Evolutionary conservation across 2,329 filamentous ascomycete species (phyloP).

Genomic region (Aspergillus clavatus): DNA sequence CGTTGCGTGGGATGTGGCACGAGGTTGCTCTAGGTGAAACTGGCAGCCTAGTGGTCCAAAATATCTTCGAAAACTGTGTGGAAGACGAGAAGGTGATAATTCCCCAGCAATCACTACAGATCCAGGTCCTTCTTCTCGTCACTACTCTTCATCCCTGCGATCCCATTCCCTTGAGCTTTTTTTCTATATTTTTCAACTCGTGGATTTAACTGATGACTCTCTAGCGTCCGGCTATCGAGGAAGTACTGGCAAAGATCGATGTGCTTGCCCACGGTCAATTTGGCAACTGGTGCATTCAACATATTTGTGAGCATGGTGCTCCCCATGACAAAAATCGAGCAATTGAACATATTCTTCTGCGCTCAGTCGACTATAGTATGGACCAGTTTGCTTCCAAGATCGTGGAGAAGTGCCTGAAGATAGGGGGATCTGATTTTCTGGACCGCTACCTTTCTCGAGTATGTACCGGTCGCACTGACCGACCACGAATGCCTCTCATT

Average conservation of each 20-base stretch:
- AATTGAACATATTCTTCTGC: slow-evolving; percentile 90
- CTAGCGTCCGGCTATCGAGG: slow-evolving; percentile 94
- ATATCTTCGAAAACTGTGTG: slow-evolving; percentile 98
- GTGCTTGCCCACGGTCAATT: slow-evolving; percentile 96
- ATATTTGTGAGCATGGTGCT: slow-evolving; percentile 94
- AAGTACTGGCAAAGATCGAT: slow-evolving; percentile 91
- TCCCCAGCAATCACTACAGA: slow-evolving; percentile 5
- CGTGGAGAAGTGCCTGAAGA: slow-evolving; percentile 98
- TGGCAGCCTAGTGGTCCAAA: slow-evolving; percentile 95
- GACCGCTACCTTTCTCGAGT: slow-evolving; percentile 89
- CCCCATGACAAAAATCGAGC: slow-evolving; percentile 87
- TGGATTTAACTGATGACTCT: slow-evolving; percentile 17
- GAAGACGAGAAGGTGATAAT: slow-evolving; percentile 90
- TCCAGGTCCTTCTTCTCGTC: background rate
- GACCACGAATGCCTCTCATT: slow-evolving; percentile 92
- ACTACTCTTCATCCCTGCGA: background rate
- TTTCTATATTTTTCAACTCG: background rate
- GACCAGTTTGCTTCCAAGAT: slow-evolving; percentile 99
- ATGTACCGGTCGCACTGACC: slow-evolving; percentile 82
- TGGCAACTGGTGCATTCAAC: slow-evolving; percentile 99
- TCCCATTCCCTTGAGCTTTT: background rate
- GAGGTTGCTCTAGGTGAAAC: slow-evolving; percentile 96
- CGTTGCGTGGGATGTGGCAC: slow-evolving; percentile 95
- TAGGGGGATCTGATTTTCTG: slow-evolving; percentile 84
- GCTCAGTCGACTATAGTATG: slow-evolving; percentile 94